phyloP scores from a whole-genome alignment of 2,329 filamentous ascomycete species.

The Teratosphaeria epicoccoides region DNA sequence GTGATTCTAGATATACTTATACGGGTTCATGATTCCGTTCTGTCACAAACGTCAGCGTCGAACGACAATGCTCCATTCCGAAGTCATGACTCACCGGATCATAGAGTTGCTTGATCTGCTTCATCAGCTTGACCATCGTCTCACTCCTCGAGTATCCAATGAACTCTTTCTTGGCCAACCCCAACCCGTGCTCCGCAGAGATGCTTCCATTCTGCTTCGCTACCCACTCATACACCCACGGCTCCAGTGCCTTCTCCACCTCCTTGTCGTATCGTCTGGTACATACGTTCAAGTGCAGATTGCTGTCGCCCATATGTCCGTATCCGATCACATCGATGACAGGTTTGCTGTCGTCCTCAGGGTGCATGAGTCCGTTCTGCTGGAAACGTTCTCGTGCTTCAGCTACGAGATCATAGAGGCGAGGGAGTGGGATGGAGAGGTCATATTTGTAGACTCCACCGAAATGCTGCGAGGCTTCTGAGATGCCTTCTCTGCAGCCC shows the following conservation, averaged over 20 bases:
- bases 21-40: conserved; percentile 98
- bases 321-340: conserved; percentile 90
- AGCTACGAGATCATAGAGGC: conserved; percentile 82
- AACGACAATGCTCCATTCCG: conserved; percentile 8
- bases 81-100: conserved; percentile 62
- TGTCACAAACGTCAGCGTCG: conserved; percentile 28
- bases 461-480: conserved; percentile 78
- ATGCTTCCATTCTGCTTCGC: conserved; percentile 79
- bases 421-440: conserved; percentile 77
- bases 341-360: conserved; percentile 61
- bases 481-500: conserved; percentile 87
- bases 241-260: conserved; percentile 80
- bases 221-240: conserved; percentile 97
- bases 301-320: conserved; percentile 95
- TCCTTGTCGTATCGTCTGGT: conserved; percentile 73
- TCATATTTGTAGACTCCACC: conserved; percentile 99
- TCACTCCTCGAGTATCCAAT: conserved; percentile 87
- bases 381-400: conserved; percentile 66
- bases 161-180: conserved; percentile 89
- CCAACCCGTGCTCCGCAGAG: conserved; percentile 90
- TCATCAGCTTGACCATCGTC: conserved; percentile 83
- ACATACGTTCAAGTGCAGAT: conserved; percentile 85
- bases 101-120: conserved; percentile 85
- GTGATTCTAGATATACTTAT: conserved; percentile 75
- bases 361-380: conserved; percentile 57